These are phyloP conservation scores for Coelastrella sp. DNA, from an alignment of 139 green algal genomes.

Conservation along the genomic window DNA sequence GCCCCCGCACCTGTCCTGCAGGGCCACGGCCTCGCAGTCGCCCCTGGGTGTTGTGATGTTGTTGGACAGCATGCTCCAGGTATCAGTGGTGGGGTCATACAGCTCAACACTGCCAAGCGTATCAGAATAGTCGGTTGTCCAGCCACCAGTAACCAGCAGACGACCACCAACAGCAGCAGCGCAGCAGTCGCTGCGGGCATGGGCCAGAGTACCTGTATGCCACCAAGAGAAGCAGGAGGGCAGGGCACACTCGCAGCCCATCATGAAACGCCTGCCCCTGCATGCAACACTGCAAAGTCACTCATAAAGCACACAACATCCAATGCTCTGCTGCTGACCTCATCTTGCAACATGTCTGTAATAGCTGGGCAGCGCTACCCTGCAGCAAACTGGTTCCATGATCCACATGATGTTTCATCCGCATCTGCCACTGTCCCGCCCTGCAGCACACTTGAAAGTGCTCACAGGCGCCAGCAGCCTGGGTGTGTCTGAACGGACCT, in stretches of 20 bases:
- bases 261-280: background rate
- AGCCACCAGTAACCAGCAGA: slow-evolving; percentile 46
- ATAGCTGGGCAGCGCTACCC: too few species aligned
- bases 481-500: background rate
- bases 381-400: too few species aligned
- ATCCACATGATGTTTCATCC: too few species aligned
- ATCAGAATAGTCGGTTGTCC: slow-evolving; percentile 31
- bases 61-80: slow-evolving; percentile 35
- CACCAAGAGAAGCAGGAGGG: background rate
- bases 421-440: too few species aligned
- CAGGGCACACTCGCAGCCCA: background rate
- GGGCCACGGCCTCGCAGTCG: slow-evolving; percentile 26
- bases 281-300: too few species aligned
- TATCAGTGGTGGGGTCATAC: slow-evolving; percentile 52
- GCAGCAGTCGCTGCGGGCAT: slow-evolving; percentile 53
- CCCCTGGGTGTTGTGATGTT: slow-evolving; percentile 34
- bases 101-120: slow-evolving; percentile 52
- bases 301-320: background rate
- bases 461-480: background rate
- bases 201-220: background rate
- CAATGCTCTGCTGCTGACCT: background rate
- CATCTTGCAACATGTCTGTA: too few species aligned
- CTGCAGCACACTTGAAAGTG: background rate
- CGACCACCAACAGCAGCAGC: slow-evolving; percentile 55
- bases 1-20: background rate